Evolutionary conservation across 108 stramenopile species (phyloP), one percentile per base, ranked within the genome.

Genomic region (Parmales sp.): DNA sequence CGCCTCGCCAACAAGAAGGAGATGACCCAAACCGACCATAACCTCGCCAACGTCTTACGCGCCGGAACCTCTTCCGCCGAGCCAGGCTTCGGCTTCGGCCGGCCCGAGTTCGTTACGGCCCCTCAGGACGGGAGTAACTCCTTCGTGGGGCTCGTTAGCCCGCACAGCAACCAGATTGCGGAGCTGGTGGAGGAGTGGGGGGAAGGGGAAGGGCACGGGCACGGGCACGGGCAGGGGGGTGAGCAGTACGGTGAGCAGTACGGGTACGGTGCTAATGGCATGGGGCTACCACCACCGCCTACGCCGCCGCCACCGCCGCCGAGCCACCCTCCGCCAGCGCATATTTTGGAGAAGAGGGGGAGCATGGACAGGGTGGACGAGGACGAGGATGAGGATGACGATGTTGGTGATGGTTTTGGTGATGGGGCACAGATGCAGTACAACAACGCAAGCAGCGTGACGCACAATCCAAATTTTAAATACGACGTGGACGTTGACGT

Each of bases 1-100:
- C 26, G 54, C 29, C 29, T 34, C 26, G 54, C 54, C 54, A 60
- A 60, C 54, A 60, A 60, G 54, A 23, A 34, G 54, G 54, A 60
- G 54, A 60, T 60, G 54, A 29, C 5, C 3, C 13, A 34, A 28
- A 60, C 54, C 13, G 54, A 0, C n/a, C 29, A 60, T 28, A 29
- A 34, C 2, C 13, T 60, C 26, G 7, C 54, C 4, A 16, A 18
- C 26, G 5, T 34, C 3, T 16, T 60, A 16, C 54, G 29, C 54
- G n/a, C n/a, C n/a, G n/a, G n/a, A n/a, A 28, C 54, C 54, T 60
- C 54, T 5, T 60, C 54, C 26, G 29, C 25, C 54, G 54, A 11
- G 28, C 54, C 54, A 4, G 31, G 29, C 8, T 60, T 60, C 54
- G 54, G 54, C 31, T 13, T 60, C 31, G 54, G 54, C 16, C 3